Percentiles rank a stretch among this genome's conserved stretches.
phyloP scores from a whole-genome alignment of 192 early-diverging fungal genomes.

The Coemansia sp. region DNA sequence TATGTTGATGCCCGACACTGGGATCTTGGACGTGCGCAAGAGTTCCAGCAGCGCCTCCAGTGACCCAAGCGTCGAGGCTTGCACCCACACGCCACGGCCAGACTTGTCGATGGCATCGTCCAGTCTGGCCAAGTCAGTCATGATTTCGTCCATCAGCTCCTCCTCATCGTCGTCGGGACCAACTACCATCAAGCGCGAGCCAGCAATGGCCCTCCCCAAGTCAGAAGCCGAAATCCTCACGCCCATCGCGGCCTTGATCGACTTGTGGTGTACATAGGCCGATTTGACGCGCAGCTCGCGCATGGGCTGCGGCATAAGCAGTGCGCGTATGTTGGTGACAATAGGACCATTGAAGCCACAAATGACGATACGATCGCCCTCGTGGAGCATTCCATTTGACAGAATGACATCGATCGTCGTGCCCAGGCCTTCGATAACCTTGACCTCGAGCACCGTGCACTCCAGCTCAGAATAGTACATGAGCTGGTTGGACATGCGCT shows the following conservation, averaged over 20 bases:
- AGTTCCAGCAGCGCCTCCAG: conserved; percentile 96
- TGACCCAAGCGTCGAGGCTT: conserved; percentile 97
- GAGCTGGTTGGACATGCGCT: conserved; percentile 87
- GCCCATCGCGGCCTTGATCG: conserved; percentile 95
- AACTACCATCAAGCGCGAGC: conserved; percentile 91
- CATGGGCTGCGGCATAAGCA: conserved; percentile 99
- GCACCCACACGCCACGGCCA: conserved; percentile 94
- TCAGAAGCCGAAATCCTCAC: conserved; percentile 95
- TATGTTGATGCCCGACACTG: conserved; percentile 95
- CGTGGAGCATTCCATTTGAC: conserved; percentile 91
- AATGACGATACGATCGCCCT: conserved; percentile 95
- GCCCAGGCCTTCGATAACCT: conserved; percentile 98
- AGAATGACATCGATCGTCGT: conserved; percentile 98
- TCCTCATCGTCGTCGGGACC: conserved; percentile 97
- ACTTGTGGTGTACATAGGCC: conserved; percentile 94
- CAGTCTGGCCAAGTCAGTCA: conserved; percentile 82
- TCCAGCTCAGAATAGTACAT: conserved; percentile 97
- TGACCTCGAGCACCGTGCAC: conserved; percentile 99
- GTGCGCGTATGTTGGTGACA: conserved; percentile 87
- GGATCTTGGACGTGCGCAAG: conserved; percentile 88
- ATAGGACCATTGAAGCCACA: conserved; percentile 92
- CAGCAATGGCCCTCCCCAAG: conserved; percentile 96
- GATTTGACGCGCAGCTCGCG: conserved; percentile 97
- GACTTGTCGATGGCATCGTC: conserved; percentile 80
- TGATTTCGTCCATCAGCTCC: conserved; percentile 92